Conservation (phyloP, 768 basidiomycete genomes). For the Pleurotus giganteus region DNA sequence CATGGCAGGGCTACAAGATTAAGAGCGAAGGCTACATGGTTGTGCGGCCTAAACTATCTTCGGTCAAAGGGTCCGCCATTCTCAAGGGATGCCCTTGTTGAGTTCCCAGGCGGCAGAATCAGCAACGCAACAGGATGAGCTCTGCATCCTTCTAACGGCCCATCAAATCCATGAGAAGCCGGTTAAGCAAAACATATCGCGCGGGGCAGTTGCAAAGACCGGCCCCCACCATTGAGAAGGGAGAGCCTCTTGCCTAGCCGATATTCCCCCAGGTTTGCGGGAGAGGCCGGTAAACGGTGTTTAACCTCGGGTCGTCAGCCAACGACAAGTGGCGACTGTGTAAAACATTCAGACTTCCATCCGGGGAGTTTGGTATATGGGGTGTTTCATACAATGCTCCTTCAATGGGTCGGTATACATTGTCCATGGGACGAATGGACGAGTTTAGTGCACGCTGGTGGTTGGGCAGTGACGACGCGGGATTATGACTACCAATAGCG, state of each 20-base stretch:
- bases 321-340: conserved; percentile 26
- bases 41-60: too few species aligned
- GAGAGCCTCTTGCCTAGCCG: conserved; percentile 27
- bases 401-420: background rate
- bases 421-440: conserved; percentile 16
- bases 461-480: conserved; percentile 22
- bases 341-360: conserved; percentile 15
- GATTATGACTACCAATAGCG: conserved; percentile 23
- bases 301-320: conserved; percentile 26
- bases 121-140: too few species aligned
- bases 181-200: background rate
- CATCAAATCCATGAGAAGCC: too few species aligned
- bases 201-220: background rate
- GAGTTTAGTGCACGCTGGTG: conserved; percentile 14
- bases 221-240: background rate
- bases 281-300: conserved; percentile 26
- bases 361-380: background rate
- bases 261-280: conserved; percentile 33
- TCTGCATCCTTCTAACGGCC: too few species aligned
- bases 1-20: background rate
- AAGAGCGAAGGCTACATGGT: background rate
- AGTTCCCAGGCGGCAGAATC: too few species aligned
- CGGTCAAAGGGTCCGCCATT: too few species aligned
- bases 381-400: conserved; percentile 19
- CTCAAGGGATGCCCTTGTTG: too few species aligned